phyloP scores from a whole-genome alignment of 2,329 filamentous ascomycete genomes.

The Dothistroma septosporum region DNA sequence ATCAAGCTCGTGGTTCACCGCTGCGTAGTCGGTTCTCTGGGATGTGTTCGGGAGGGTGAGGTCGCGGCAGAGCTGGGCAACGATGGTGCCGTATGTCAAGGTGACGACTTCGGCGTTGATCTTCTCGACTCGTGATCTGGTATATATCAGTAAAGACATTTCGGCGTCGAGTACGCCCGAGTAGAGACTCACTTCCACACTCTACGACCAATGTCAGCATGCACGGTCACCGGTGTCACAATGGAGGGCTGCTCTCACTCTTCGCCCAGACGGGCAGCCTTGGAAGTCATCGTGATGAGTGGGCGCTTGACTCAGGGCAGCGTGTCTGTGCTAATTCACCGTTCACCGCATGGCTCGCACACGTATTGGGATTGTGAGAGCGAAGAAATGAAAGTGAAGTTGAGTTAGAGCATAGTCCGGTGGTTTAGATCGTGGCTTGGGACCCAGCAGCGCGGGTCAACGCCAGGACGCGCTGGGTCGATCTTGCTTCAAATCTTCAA shows the following conservation, averaged over 20 bases:
- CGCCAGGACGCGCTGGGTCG: background rate
- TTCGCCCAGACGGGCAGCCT: conserved; percentile 67
- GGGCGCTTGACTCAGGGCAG: conserved; percentile 20
- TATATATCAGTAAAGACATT: background rate
- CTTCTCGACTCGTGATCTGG: conserved; percentile 92
- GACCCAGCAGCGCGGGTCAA: background rate
- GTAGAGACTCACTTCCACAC: conserved; percentile 78
- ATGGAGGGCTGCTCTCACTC: conserved; percentile 56
- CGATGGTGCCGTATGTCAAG: conserved; percentile 95
- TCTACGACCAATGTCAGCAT: conserved; percentile 45
- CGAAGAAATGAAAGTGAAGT: background rate
- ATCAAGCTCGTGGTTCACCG: conserved; percentile 96
- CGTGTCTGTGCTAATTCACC: conserved; percentile 20
- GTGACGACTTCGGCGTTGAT: conserved; percentile 97
- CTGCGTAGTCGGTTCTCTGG: conserved; percentile 78
- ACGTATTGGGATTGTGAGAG: background rate
- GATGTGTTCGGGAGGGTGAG: conserved; percentile 48
- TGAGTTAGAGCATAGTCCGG: background rate
- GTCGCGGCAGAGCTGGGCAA: conserved; percentile 93
- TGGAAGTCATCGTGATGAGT: conserved; percentile 50
- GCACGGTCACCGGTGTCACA: background rate
- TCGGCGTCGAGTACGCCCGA: background rate
- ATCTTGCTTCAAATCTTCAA: background rate
- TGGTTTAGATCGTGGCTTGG: background rate
- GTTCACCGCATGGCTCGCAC: conserved; percentile 28